These are phyloP conservation scores for Erythrophleum ivorense DNA, from an alignment of 331 rosid species.

Conservation along the genomic window DNA sequence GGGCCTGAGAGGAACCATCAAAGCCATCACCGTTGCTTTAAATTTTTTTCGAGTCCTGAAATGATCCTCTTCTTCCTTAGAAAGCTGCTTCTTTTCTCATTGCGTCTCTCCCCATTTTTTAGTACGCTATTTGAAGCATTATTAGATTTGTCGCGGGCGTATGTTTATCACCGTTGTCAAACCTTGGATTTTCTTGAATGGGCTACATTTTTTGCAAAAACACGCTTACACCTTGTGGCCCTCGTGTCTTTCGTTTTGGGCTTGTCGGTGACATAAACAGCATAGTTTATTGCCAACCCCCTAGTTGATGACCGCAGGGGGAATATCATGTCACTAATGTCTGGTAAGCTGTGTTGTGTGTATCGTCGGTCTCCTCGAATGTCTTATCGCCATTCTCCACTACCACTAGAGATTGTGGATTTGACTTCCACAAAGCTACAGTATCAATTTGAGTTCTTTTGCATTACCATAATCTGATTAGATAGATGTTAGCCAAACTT, in stretches of 20 bases:
- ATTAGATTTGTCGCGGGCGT: neutral
- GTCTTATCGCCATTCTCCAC: neutral
- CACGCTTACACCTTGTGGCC: too few relatives aligned
- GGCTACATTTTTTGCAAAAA: too few relatives aligned
- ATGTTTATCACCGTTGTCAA: neutral
- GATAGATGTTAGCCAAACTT: neutral
- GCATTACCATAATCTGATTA: neutral
- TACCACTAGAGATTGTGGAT: neutral
- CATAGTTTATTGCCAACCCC: neutral
- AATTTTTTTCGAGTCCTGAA: too few relatives aligned
- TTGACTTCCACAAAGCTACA: neutral
- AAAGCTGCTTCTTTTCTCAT: too few relatives aligned
- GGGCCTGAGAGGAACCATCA: too few relatives aligned
- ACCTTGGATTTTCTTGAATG: neutral
- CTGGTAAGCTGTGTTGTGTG: neutral
- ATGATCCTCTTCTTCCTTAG: too few relatives aligned
- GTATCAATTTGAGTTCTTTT: neutral
- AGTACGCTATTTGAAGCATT: neutral
- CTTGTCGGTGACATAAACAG: neutral
- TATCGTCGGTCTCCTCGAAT: too few relatives aligned
- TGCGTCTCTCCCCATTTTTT: too few relatives aligned
- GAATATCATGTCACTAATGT: too few relatives aligned
- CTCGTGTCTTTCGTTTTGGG: too few relatives aligned
- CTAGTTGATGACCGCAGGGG: neutral
- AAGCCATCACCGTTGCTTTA: too few relatives aligned